phyloP scores from a whole-genome alignment of 345 rosid genomes.

The Aethionema arabicum region DNA sequence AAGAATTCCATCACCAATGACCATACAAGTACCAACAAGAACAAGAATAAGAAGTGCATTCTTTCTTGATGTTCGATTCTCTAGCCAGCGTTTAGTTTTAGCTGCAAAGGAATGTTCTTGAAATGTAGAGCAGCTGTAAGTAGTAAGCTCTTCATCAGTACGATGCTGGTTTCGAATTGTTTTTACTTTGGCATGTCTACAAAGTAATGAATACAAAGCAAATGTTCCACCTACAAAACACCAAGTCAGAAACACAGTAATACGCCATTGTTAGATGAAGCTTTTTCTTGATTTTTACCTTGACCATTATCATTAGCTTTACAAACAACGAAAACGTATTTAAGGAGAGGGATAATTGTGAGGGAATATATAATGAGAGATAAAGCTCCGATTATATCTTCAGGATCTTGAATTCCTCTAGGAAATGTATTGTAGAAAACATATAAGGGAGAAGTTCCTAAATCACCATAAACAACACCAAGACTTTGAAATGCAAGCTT shows the following conservation, averaged over 20 bases:
- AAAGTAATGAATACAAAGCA: conserved; percentile 78
- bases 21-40: conserved; percentile 87
- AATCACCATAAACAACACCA: conserved; percentile 76
- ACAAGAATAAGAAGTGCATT: conserved; percentile 67
- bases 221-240: conserved; percentile 76
- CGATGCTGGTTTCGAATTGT: conserved; percentile 89
- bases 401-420: conserved; percentile 51
- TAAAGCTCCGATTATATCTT: conserved; percentile 68
- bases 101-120: conserved; percentile 87
- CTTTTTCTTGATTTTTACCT: conserved; percentile 37
- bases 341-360: conserved; percentile 70
- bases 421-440: conserved; percentile 80
- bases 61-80: conserved; percentile 51
- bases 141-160: conserved; percentile 93
- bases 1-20: conserved; percentile 88
- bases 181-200: conserved; percentile 84
- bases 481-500: conserved; percentile 76
- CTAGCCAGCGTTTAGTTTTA: conserved; percentile 85
- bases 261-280: background rate
- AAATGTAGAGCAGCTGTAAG: conserved; percentile 83
- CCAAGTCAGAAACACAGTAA: background rate
- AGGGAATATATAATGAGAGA: conserved; percentile 72
- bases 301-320: conserved; percentile 76
- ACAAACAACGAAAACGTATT: conserved; percentile 70
- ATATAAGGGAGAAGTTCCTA: conserved; percentile 73